Evolutionary conservation across 2,329 filamentous ascomycete species (phyloP).

Genomic region (Leptodontidium sp.): DNA sequence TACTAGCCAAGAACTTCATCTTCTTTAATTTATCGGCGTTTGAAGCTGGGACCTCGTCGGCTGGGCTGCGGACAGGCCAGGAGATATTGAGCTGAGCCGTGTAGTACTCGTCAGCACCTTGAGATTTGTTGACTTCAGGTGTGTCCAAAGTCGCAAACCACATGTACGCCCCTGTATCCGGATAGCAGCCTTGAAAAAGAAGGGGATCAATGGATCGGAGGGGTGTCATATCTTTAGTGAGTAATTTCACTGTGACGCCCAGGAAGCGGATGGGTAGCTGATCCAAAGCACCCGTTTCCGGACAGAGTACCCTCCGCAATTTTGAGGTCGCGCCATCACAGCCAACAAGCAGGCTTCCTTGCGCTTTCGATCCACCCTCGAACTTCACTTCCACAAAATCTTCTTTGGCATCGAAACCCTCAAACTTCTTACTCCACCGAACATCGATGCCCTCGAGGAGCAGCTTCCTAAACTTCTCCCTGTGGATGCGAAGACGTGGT

Average conservation of each 20-base stretch:
- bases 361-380: conserved; percentile 53
- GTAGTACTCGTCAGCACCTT: conserved; percentile 29
- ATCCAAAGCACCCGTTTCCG: conserved; percentile 45
- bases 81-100: conserved; percentile 45
- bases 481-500: conserved; percentile 56
- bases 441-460: conserved; percentile 57
- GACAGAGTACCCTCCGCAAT: conserved; percentile 51
- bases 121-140: conserved; percentile 34
- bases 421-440: conserved; percentile 53
- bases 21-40: conserved; percentile 52
- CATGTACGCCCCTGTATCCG: conserved; percentile 58
- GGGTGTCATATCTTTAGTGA: conserved; percentile 51
- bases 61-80: conserved; percentile 52
- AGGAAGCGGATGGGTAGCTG: conserved; percentile 58
- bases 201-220: conserved; percentile 59
- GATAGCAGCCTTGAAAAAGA: conserved; percentile 63
- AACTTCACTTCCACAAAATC: conserved; percentile 54
- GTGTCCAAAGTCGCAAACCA: conserved; percentile 51
- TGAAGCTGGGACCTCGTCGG: conserved; percentile 52
- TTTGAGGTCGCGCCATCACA: conserved; percentile 60
- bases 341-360: conserved; percentile 56
- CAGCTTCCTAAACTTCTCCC: conserved; percentile 56
- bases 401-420: conserved; percentile 44
- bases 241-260: conserved; percentile 55
- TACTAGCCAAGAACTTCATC: conserved; percentile 53